Conservation (phyloP, 2,329 filamentous ascomycete genomes). For the Talaromyces atroroseus region DNA sequence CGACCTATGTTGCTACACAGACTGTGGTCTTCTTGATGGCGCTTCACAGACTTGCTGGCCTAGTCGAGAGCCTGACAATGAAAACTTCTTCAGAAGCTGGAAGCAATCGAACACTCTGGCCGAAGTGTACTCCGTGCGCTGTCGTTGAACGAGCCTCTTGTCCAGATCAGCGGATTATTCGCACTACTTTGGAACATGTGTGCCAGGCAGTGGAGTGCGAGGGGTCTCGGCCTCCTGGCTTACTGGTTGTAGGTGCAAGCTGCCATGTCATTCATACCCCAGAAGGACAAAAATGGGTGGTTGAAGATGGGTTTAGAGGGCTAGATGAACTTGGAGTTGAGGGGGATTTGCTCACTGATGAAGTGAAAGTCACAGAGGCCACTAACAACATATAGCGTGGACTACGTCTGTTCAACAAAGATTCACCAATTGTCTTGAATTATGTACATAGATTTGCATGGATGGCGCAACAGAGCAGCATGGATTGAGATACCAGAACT, state of each 20-base stretch:
- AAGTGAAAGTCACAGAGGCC: neutral
- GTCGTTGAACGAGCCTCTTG: slow-evolving; percentile 92
- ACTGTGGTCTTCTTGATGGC: slow-evolving; percentile 96
- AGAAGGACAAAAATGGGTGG: slow-evolving; percentile 63
- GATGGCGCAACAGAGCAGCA: neutral
- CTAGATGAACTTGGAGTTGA: slow-evolving; percentile 51
- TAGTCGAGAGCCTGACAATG: slow-evolving; percentile 64
- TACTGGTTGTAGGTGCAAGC: slow-evolving; percentile 77
- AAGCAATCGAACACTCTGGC: slow-evolving; percentile 49
- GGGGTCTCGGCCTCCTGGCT: slow-evolving; percentile 79
- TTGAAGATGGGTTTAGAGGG: slow-evolving; percentile 80
- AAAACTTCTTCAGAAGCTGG: neutral
- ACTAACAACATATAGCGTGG: neutral
- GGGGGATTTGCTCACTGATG: slow-evolving; percentile 16
- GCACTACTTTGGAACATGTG: slow-evolving; percentile 76
- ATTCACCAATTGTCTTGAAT: neutral
- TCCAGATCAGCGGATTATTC: slow-evolving; percentile 85
- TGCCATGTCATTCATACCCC: slow-evolving; percentile 70
- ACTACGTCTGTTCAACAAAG: neutral
- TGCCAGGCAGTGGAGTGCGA: slow-evolving; percentile 79
- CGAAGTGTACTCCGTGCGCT: slow-evolving; percentile 73
- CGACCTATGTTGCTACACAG: slow-evolving; percentile 66
- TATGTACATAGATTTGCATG: neutral
- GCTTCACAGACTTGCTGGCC: slow-evolving; percentile 70
- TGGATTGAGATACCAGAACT: neutral